phyloP scores from a whole-genome alignment of 2,329 filamentous ascomycete genomes.

The Paracamarosporium sp. region DNA sequence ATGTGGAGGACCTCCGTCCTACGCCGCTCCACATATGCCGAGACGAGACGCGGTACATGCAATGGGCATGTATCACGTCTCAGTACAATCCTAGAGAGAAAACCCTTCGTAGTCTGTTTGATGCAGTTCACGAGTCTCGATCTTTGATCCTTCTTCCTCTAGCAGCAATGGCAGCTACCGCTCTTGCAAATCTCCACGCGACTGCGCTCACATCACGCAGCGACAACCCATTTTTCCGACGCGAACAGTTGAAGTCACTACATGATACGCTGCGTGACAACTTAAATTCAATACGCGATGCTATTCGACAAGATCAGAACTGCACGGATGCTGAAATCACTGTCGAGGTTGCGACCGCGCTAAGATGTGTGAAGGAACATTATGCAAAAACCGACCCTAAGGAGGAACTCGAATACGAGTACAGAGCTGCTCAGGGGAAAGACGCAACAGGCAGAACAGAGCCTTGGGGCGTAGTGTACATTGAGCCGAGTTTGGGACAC shows the following conservation, averaged over 20 bases:
- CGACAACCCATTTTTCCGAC: constrained; percentile 55
- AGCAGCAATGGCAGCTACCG: constrained; percentile 10
- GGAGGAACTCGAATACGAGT: constrained; percentile 50
- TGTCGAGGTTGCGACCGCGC: constrained; percentile 50
- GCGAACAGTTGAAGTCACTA: constrained; percentile 54
- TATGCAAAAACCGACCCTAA: constrained; percentile 50
- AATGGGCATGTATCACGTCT: not conserved
- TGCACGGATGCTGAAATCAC: constrained; percentile 47
- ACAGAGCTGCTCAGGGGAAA: constrained; percentile 49
- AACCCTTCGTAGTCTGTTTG: not conserved
- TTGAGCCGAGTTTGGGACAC: constrained; percentile 54
- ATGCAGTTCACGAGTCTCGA: not conserved
- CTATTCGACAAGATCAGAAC: constrained; percentile 50
- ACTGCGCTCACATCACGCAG: constrained; percentile 55
- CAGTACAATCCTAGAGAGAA: not conserved
- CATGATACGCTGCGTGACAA: constrained; percentile 48
- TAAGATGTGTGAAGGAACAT: constrained; percentile 48
- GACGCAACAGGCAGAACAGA: constrained; percentile 44
- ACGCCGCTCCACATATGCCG: not conserved
- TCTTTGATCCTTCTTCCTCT: not conserved
- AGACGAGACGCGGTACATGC: not conserved
- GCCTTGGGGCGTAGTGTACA: constrained; percentile 54
- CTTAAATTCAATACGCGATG: constrained; percentile 44
- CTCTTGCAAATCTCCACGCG: constrained; percentile 42
- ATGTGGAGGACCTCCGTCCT: constrained; percentile 23